Conservation (phyloP, 2,329 filamentous ascomycete genomes). For the Lachnellula hyalina region DNA sequence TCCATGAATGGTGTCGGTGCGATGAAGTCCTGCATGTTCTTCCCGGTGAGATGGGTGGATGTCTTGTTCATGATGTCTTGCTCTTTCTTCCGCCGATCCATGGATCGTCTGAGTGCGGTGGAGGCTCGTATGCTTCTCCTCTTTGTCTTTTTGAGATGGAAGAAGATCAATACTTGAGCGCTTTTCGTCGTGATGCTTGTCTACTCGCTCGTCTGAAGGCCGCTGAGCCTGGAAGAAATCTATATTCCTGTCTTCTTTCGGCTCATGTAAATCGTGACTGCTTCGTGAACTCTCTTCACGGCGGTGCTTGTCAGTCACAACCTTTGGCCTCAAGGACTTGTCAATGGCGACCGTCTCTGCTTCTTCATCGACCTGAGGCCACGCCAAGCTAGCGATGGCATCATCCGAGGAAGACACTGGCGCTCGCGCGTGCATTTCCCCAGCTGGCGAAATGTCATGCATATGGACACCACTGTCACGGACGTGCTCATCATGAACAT, state of each 20-base stretch:
- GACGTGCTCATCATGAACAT: conserved; percentile 26
- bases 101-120: conserved; percentile 2
- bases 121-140: conserved; percentile 7
- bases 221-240: conserved; percentile 16
- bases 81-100: neutral
- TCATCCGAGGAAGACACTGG: conserved; percentile 30
- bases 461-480: conserved; percentile 53
- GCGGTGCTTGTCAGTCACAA: conserved; percentile 11
- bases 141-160: conserved; percentile 14
- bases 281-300: conserved; percentile 9
- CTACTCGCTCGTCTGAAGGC: conserved; percentile 4
- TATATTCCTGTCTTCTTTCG: conserved; percentile 11
- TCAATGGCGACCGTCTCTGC: conserved; percentile 40
- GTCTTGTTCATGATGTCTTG: neutral
- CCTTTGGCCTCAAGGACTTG: conserved; percentile 21
- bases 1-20: neutral
- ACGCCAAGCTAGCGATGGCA: conserved; percentile 33
- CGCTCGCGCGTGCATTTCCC: conserved; percentile 19
- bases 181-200: conserved; percentile 10
- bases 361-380: conserved; percentile 40
- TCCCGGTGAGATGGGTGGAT: neutral
- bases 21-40: neutral
- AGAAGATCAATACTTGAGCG: conserved; percentile 12
- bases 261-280: conserved; percentile 10
- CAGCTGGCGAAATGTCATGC: conserved; percentile 37